phyloP scores from a whole-genome alignment of 1,284 basidiomycete species.

The Ustilago lituana region DNA sequence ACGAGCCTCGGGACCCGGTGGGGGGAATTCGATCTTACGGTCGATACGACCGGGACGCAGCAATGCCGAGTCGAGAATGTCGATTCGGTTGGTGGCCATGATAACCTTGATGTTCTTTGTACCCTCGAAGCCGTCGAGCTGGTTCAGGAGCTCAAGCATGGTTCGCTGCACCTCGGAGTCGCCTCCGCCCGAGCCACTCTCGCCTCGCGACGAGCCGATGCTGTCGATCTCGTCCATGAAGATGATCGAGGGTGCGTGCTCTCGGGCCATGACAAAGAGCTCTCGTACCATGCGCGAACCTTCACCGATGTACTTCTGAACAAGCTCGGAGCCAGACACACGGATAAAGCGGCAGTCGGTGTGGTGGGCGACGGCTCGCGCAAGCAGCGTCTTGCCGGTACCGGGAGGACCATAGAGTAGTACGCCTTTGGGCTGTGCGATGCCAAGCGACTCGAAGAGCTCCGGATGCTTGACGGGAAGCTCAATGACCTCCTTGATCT shows the following conservation, averaged over 20 bases:
- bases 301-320: conserved; percentile 99
- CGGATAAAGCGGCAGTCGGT: conserved; percentile 98
- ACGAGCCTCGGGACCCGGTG: conserved; percentile 95
- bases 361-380: conserved; percentile 75
- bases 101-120: conserved; percentile 99
- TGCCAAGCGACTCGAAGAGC: conserved; percentile 93
- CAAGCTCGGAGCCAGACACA: conserved; percentile 91
- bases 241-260: conserved; percentile 98
- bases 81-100: conserved; percentile 98
- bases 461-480: conserved; percentile 98
- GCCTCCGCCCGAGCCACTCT: conserved; percentile 77
- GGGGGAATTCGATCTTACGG: conserved; percentile 98
- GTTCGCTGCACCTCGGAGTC: conserved; percentile 98
- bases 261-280: conserved; percentile 97
- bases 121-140: conserved; percentile 95
- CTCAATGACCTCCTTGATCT: conserved; percentile 99
- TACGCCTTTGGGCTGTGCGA: conserved; percentile 86
- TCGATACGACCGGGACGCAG: conserved; percentile 96
- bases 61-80: conserved; percentile 94
- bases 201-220: conserved; percentile 91
- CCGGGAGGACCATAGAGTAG: conserved; percentile 66
- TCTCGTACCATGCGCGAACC: conserved; percentile 83
- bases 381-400: conserved; percentile 66
- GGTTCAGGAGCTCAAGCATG: conserved; percentile 96
- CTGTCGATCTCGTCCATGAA: conserved; percentile 99